Evolutionary conservation across 768 basidiomycete genomes (phyloP).

Genomic region (Paxillus involutus): DNA sequence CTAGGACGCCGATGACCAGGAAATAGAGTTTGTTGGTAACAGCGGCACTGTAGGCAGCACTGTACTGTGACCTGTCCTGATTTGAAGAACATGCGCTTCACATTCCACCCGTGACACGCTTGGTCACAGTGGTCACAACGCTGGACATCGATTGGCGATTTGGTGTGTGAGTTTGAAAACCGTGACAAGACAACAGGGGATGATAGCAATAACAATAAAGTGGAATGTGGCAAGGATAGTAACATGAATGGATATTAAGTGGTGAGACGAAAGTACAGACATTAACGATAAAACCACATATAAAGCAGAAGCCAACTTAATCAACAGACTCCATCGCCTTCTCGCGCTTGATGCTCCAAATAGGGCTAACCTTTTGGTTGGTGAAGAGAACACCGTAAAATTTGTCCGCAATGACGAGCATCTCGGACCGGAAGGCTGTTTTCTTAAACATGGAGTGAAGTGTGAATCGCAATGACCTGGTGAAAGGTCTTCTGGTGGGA

Average conservation of each 20-base stretch:
- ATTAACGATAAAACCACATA: no score
- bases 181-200: no score
- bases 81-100: not conserved
- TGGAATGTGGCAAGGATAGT: no score
- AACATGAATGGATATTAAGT: no score
- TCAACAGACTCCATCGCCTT: constrained; percentile 96
- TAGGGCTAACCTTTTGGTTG: constrained; percentile 91
- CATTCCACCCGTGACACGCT: not conserved
- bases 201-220: no score
- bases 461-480: constrained; percentile 86
- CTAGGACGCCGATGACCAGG: not conserved
- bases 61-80: not conserved
- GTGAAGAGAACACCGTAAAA: constrained; percentile 98
- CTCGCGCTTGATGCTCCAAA: constrained; percentile 85
- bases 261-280: no score
- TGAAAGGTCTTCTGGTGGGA: constrained; percentile 81
- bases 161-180: no score
- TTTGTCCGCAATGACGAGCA: constrained; percentile 93
- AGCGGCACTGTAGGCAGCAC: not conserved
- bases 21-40: not conserved
- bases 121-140: not conserved
- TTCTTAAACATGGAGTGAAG: constrained; percentile 38
- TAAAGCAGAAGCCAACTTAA: constrained; percentile 33
- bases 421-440: constrained; percentile 97
- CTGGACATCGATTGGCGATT: no score